phyloP scores from a whole-genome alignment of 2,329 filamentous ascomycete genomes.

The Epichloe gansuensis region DNA sequence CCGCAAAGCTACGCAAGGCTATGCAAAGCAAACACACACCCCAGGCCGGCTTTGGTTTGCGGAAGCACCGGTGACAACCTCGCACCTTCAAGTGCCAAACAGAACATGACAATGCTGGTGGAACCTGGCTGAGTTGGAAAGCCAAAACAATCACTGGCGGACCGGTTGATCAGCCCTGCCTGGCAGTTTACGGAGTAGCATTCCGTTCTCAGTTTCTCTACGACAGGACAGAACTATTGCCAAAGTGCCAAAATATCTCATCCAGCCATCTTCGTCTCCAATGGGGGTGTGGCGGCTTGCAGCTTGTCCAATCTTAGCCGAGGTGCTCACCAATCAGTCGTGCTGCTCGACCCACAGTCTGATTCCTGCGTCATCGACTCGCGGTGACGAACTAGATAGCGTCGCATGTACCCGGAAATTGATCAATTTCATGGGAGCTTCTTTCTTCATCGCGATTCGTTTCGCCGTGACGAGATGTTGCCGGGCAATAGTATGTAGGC shows the following conservation, averaged over 20 bases:
- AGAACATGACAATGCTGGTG: too few species aligned
- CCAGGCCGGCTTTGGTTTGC: neutral
- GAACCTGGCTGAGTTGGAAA: neutral
- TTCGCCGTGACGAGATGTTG: neutral
- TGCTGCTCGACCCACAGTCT: slow-evolving; percentile 10
- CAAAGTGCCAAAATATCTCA: neutral
- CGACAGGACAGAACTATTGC: neutral
- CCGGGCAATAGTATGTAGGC: too few species aligned
- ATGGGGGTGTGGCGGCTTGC: neutral
- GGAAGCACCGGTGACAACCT: neutral
- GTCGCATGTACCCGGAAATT: neutral
- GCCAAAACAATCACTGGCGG: neutral
- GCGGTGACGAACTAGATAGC: neutral
- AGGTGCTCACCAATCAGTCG: slow-evolving; percentile 9
- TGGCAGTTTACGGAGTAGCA: too few species aligned
- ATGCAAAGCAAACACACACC: neutral
- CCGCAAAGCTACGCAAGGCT: neutral
- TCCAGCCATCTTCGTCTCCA: neutral
- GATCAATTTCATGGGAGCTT: slow-evolving; percentile 1
- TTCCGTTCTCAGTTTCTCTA: neutral
- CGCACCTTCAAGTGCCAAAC: neutral
- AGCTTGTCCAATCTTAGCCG: neutral
- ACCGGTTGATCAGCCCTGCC: neutral
- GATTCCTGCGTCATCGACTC: slow-evolving; percentile 23
- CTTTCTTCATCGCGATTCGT: neutral